phyloP scores from a whole-genome alignment of 345 rosid genomes.

The Mangifera indica region DNA sequence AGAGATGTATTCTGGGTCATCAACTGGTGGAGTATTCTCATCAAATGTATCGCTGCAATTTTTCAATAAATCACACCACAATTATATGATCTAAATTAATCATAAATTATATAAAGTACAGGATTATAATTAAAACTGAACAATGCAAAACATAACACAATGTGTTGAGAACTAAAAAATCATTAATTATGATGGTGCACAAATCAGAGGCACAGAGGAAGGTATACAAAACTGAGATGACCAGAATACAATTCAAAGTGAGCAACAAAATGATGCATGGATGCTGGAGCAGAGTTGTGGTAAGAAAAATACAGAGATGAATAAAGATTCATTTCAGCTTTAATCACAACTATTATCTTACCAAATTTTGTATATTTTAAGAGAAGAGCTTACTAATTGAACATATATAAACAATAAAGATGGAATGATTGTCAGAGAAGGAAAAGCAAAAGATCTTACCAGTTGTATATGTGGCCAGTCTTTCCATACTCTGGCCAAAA shows the following conservation, averaged over 20 bases:
- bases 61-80: slow-evolving; percentile 19
- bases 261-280: too few species aligned
- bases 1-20: slow-evolving; percentile 63
- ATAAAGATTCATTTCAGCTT: not conserved
- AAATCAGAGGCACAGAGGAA: too few species aligned
- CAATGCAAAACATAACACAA: not conserved
- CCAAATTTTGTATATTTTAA: not conserved
- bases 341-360: not conserved
- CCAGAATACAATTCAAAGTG: too few species aligned
- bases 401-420: not conserved
- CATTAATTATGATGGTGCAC: not conserved
- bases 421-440: not conserved
- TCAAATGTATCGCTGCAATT: slow-evolving; percentile 66
- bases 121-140: not conserved
- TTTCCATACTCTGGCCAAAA: slow-evolving; percentile 60
- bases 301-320: not conserved
- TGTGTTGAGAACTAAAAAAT: not conserved
- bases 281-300: too few species aligned
- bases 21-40: slow-evolving; percentile 75
- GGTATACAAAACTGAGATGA: too few species aligned
- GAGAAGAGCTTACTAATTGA: slow-evolving; percentile 3
- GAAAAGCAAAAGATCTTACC: slow-evolving; percentile 38
- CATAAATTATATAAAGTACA: not conserved
- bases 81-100: not conserved
- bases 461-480: slow-evolving; percentile 65